Conservation (phyloP, 1,284 basidiomycete genomes). For the Albatrellus sp. region DNA sequence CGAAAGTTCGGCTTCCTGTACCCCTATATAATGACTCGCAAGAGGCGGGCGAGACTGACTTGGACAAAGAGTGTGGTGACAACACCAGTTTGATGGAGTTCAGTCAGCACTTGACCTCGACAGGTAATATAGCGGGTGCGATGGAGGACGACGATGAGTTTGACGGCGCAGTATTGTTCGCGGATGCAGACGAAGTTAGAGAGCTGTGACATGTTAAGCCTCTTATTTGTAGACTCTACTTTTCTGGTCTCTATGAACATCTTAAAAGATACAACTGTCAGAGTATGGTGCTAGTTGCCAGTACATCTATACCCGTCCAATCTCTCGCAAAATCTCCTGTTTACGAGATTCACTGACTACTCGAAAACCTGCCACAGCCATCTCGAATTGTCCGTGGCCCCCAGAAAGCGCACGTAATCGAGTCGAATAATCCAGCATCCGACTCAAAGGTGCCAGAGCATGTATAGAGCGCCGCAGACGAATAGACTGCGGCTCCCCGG, state of each 20-base stretch:
- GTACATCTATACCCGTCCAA: conserved; percentile 56
- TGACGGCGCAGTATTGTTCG: conserved; percentile 61
- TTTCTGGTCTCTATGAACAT: no score
- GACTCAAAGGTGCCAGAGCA: conserved; percentile 65
- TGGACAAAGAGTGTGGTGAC: conserved; percentile 26
- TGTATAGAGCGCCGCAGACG: conserved; percentile 47
- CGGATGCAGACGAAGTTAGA: conserved; percentile 64
- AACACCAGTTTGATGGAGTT: conserved; percentile 55
- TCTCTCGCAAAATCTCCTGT: conserved; percentile 60
- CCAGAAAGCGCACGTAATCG: conserved; percentile 72
- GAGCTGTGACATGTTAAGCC: conserved; percentile 28
- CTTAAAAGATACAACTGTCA: neutral
- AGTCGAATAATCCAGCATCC: conserved; percentile 71
- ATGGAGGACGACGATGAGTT: conserved; percentile 67
- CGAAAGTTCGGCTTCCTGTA: conserved; percentile 24
- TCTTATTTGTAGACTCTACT: conserved; percentile 1
- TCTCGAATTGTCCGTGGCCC: conserved; percentile 73
- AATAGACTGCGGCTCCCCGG: conserved; percentile 15
- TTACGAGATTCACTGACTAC: conserved; percentile 46
- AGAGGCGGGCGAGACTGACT: conserved; percentile 22
- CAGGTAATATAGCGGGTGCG: conserved; percentile 37
- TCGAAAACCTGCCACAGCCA: conserved; percentile 65
- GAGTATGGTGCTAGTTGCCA: conserved; percentile 1
- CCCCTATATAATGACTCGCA: conserved; percentile 31
- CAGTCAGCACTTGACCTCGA: conserved; percentile 56